phyloP scores from a whole-genome alignment of 108 stramenopile species.

The Hondaea fermentalgiana region DNA sequence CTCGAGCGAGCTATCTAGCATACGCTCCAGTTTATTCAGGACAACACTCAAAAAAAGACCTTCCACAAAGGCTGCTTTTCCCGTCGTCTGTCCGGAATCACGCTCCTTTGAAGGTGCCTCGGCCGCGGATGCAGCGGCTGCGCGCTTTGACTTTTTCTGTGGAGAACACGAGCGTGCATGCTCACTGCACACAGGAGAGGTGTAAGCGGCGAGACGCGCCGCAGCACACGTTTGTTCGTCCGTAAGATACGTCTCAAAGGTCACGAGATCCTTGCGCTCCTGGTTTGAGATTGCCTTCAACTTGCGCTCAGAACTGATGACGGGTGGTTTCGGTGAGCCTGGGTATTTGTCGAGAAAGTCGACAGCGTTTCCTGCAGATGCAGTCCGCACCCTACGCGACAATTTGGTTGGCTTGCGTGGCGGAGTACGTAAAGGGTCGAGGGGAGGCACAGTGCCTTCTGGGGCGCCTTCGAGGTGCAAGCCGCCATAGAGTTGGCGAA shows the following conservation, averaged over 20 bases:
- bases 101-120: too few relatives aligned
- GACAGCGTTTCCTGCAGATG: background rate
- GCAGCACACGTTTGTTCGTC: background rate
- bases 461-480: background rate
- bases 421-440: background rate
- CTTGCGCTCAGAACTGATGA: background rate
- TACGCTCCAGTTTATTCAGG: background rate
- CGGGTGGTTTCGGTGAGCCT: background rate
- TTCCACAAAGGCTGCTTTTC: background rate
- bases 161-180: background rate
- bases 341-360: slow-evolving; percentile 12
- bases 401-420: background rate
- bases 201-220: background rate
- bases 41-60: background rate
- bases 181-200: background rate
- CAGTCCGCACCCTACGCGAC: background rate
- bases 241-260: background rate
- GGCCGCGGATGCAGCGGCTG: too few relatives aligned
- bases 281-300: background rate
- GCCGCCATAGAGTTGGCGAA: background rate
- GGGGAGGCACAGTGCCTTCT: background rate
- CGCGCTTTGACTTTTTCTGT: background rate
- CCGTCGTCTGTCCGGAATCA: too few relatives aligned
- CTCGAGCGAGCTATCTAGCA: slow-evolving; percentile 10
- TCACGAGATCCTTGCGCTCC: background rate